Base-by-base conservation (phyloP, 2,329 filamentous ascomycete species). In the Diaporthe citri region DNA sequence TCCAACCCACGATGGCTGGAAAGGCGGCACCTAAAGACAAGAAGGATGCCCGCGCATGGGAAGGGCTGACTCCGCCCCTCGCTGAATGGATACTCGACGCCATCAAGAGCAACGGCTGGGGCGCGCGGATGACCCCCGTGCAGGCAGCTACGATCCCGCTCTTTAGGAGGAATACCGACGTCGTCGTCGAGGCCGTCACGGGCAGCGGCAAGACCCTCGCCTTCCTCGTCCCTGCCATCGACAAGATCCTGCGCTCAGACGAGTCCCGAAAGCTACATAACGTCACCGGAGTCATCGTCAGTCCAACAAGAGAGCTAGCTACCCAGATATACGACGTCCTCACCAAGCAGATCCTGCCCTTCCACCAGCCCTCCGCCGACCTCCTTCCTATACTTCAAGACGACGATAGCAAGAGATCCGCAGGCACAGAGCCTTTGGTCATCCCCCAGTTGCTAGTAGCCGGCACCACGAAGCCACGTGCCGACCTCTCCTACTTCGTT, bases 231-330 rank as follows among this genome's bases (percentile, higher is more conserved):
- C 95, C 96, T 1, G 87, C 97, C 5, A 90, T 97, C 34, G 93
- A 97, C 84, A 93, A 94, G 79, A 87, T 98, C 60, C 86, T 98
- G 75, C 92, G 93, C 78, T 85, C 94, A 39, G 93, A 95, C 76
- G 94, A 96, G 76, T 93, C 95, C 3, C 92, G 95, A 46, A 97
- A 97, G 84, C 95, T 93, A 81, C 93, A 98, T 83, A 95, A 98
- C 82, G 90, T 99, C 75, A 94, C 93, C 75, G 95, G 94, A 77
- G 97, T 99, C 77, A 92, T 99, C 79, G 92, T 99, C 76, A 96
- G 96, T 22, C 97, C 97, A 1, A 99, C 95, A 2, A 92, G 97
- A 84, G 97, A 99, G 85, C 89, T 99, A 69, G 96, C 97, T 1
- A 92, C 91, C 1, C 97, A 99, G 83, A 98, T 98, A 72, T 91